Conservation (phyloP, 345 rosid species). For the Noccaea bulbosa region DNA sequence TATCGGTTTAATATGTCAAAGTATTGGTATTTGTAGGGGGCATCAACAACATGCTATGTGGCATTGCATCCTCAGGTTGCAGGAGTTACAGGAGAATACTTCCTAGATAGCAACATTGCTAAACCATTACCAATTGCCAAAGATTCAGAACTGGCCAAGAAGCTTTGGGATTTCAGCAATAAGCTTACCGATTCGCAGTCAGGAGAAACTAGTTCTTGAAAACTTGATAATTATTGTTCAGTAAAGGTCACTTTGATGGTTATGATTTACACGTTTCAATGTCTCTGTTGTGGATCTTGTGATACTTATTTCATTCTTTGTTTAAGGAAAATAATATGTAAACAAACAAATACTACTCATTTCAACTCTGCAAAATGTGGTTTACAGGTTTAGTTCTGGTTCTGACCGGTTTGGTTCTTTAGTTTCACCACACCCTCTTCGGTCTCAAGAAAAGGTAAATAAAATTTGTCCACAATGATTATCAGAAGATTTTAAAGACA, state of each 20-base stretch:
- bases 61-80: slow-evolving; percentile 66
- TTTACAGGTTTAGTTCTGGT: slow-evolving; percentile 22
- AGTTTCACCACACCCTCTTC: slow-evolving; percentile 3
- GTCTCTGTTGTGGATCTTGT: neutral
- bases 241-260: neutral
- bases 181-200: slow-evolving; percentile 38
- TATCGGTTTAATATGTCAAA: neutral
- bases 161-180: slow-evolving; percentile 57
- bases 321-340: slow-evolving; percentile 19
- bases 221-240: neutral
- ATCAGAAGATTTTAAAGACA: neutral
- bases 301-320: neutral
- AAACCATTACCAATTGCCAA: slow-evolving; percentile 49
- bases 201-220: slow-evolving; percentile 32
- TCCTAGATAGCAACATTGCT: slow-evolving; percentile 55
- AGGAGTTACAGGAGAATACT: slow-evolving; percentile 60
- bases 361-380: slow-evolving; percentile 5
- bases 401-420: neutral
- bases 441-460: neutral
- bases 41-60: slow-evolving; percentile 76
- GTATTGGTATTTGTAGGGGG: slow-evolving; percentile 51
- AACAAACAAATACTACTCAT: neutral
- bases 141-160: slow-evolving; percentile 53
- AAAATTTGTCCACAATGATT: neutral
- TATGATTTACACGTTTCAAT: neutral